Evolutionary conservation across 306 rosid species (phyloP).

Genomic region (Fagus crenata): DNA sequence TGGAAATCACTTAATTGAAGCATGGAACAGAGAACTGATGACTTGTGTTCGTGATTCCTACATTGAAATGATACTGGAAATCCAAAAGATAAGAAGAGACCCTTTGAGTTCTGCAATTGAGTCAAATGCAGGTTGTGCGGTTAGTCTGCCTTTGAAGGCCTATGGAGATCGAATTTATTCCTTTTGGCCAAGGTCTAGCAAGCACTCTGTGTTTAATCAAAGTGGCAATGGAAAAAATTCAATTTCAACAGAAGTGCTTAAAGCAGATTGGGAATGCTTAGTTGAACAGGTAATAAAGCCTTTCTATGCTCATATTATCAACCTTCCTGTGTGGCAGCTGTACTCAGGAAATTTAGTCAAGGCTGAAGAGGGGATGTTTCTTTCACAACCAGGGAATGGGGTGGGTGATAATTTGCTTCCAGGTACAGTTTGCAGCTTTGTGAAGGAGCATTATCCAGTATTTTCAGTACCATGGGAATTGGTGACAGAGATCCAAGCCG

Average conservation of each 20-base stretch:
- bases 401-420: slow-evolving; percentile 78
- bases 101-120: slow-evolving; percentile 61
- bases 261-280: slow-evolving; percentile 88
- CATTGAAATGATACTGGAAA: slow-evolving; percentile 75
- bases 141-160: slow-evolving; percentile 66
- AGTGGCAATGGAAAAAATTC: slow-evolving; percentile 37
- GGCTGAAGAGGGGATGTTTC: slow-evolving; percentile 99
- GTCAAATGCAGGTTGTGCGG: slow-evolving; percentile 47
- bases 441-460: slow-evolving; percentile 95
- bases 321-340: slow-evolving; percentile 95
- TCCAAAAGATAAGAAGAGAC: slow-evolving; percentile 74
- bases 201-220: slow-evolving; percentile 42
- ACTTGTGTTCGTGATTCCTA: slow-evolving; percentile 93
- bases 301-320: slow-evolving; percentile 78
- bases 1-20: slow-evolving; percentile 75
- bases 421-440: slow-evolving; percentile 93
- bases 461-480: slow-evolving; percentile 98
- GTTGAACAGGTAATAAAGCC: slow-evolving; percentile 74
- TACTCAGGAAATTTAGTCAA: slow-evolving; percentile 94
- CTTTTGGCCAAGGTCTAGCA: slow-evolving; percentile 80
- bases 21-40: slow-evolving; percentile 96
- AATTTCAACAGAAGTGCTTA: slow-evolving; percentile 41
- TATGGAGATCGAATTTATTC: slow-evolving; percentile 75
- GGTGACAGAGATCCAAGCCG: slow-evolving; percentile 86
- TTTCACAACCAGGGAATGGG: slow-evolving; percentile 92